Percentiles rank a stretch among this genome's conserved stretches.
phyloP scores from a whole-genome alignment of 305 asterid species.

The Rubia peregrina region DNA sequence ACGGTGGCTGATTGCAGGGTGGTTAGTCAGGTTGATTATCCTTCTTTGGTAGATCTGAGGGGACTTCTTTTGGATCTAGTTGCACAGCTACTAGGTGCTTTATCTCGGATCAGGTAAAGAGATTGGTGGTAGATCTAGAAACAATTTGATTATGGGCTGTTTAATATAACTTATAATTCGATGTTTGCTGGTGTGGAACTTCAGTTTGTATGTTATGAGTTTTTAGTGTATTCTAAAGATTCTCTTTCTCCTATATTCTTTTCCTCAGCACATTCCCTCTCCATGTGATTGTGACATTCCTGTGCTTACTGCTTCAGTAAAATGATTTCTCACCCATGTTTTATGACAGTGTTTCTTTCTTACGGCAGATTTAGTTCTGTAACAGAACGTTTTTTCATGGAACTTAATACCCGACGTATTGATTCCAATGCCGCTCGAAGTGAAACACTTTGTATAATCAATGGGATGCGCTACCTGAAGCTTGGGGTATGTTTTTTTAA shows the following conservation, averaged over 20 bases:
- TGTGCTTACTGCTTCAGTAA: not conserved
- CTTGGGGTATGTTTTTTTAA: slow-evolving; percentile 74
- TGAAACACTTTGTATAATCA: slow-evolving; percentile 92
- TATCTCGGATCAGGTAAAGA: slow-evolving; percentile 85
- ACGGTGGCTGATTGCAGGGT: slow-evolving; percentile 51
- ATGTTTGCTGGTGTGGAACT: not conserved
- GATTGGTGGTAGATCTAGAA: not conserved
- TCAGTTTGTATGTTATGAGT: not conserved
- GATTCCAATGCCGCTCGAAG: slow-evolving; percentile 91
- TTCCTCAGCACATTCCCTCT: not conserved
- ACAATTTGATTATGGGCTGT: not conserved
- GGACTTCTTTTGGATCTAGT: slow-evolving; percentile 98
- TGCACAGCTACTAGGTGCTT: slow-evolving; percentile 98
- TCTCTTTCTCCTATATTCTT: not conserved
- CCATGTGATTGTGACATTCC: not conserved
- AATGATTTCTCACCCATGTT: slow-evolving; percentile 6
- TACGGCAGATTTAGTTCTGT: slow-evolving; percentile 89
- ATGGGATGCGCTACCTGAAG: slow-evolving; percentile 97
- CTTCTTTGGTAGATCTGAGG: slow-evolving; percentile 97
- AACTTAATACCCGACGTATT: slow-evolving; percentile 91
- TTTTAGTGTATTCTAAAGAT: not conserved
- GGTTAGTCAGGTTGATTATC: slow-evolving; percentile 97
- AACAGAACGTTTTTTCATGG: slow-evolving; percentile 99
- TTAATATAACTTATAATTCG: not conserved
- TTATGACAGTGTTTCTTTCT: slow-evolving; percentile 21